A percentile compares a stretch with the other conserved stretches of the same genome.
Conservation (phyloP, 352 stramenopile species). For the Phytophthora cactorum region DNA sequence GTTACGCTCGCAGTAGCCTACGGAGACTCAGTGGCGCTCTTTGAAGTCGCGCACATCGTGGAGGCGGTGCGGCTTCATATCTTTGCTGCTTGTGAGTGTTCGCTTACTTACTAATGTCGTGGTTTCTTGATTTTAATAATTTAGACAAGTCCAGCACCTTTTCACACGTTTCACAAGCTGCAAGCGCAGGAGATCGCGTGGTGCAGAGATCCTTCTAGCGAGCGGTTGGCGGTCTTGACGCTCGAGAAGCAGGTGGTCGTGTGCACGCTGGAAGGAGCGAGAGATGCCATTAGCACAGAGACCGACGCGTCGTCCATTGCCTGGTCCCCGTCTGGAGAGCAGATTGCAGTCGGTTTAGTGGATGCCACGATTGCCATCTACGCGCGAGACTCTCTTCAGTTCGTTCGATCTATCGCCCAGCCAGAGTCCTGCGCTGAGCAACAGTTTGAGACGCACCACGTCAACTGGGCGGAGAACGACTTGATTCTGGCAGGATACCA, state of each 20-base stretch:
- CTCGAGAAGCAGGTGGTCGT: constrained; percentile 46
- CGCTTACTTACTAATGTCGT: background rate
- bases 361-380: constrained; percentile 48
- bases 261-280: constrained; percentile 41
- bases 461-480: constrained; percentile 78
- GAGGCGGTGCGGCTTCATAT: constrained; percentile 43
- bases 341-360: constrained; percentile 50
- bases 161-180: constrained; percentile 45
- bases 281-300: constrained; percentile 24
- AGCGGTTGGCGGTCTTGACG: constrained; percentile 50
- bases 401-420: constrained; percentile 41
- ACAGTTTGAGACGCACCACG: constrained; percentile 57
- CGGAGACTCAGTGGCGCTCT: constrained; percentile 51
- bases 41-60: constrained; percentile 61
- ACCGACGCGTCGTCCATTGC: constrained; percentile 43
- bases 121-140: constrained; percentile 3
- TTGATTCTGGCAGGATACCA: constrained; percentile 69
- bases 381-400: constrained; percentile 28
- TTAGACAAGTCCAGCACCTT: constrained; percentile 41
- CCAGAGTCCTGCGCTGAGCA: constrained; percentile 46
- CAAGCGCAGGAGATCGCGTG: constrained; percentile 58
- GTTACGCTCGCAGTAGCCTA: constrained; percentile 59
- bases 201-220: constrained; percentile 34
- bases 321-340: constrained; percentile 56
- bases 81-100: background rate